These are phyloP conservation scores for Fusarium sp. DNA, from an alignment of 2,329 filamentous ascomycete species.

Conservation along the genomic window DNA sequence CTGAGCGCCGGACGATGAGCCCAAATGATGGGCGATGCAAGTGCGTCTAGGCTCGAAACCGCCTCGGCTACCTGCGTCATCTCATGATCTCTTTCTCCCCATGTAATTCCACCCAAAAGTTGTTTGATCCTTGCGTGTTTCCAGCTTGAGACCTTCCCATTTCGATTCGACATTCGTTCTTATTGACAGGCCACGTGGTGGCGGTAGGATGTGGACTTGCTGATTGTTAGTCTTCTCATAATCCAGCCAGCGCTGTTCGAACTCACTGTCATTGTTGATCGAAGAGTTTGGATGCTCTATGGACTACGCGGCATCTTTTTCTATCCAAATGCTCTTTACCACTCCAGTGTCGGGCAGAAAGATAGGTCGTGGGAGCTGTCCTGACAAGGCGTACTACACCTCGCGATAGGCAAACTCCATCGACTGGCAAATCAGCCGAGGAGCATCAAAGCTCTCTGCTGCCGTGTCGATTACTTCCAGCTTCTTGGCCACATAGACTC, in stretches of 20 bases:
- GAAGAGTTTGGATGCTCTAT: neutral
- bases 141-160: conserved; percentile 1
- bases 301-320: neutral
- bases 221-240: conserved; percentile 1
- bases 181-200: neutral
- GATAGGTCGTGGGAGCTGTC: conserved; percentile 52
- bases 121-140: conserved; percentile 4
- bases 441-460: conserved; percentile 46
- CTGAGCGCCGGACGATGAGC: conserved; percentile 6
- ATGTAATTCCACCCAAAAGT: conserved; percentile 9
- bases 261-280: conserved; percentile 3
- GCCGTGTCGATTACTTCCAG: conserved; percentile 19
- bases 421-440: conserved; percentile 48
- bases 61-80: conserved; percentile 28
- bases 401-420: conserved; percentile 51
- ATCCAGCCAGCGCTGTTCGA: too few species aligned
- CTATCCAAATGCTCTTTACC: conserved; percentile 1
- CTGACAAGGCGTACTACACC: conserved; percentile 47
- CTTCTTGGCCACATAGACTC: conserved; percentile 45
- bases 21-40: conserved; percentile 7
- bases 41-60: conserved; percentile 13
- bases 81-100: conserved; percentile 21
- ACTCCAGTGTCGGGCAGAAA: conserved; percentile 42
- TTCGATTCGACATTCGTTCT: conserved; percentile 1
- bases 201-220: neutral